These are phyloP conservation scores for Eimeria praecox DNA, from an alignment of 169 alveolate genomes.

Conservation along the genomic window DNA sequence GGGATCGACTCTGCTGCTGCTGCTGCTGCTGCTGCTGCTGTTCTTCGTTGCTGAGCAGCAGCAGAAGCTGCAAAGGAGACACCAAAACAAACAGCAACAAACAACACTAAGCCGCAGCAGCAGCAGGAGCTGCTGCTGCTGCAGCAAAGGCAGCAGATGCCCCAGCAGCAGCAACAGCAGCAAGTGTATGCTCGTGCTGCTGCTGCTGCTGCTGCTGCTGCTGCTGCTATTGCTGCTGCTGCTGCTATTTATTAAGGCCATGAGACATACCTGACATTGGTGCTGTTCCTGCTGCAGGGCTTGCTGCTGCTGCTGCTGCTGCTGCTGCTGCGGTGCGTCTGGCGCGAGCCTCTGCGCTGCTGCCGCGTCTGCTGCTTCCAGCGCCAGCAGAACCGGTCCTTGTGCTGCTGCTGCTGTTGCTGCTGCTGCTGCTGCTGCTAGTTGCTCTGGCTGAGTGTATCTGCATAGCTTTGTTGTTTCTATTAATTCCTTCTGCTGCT, in stretches of 20 bases:
- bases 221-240: no score
- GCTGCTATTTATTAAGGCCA: no score
- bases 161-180: no score
- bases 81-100: not conserved
- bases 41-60: conserved; percentile 26
- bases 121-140: not conserved
- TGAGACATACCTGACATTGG: not conserved
- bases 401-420: conserved; percentile 4
- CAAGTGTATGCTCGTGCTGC: not conserved
- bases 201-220: conserved; percentile 1
- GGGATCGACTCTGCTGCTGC: not conserved
- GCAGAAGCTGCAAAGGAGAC: not conserved
- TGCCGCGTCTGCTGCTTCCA: not conserved
- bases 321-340: not conserved
- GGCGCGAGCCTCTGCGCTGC: not conserved
- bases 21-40: conserved; percentile 14
- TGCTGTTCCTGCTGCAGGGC: not conserved
- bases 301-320: not conserved
- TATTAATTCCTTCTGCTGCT: not conserved
- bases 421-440: not conserved
- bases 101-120: not conserved
- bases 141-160: not conserved
- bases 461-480: not conserved
- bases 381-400: not conserved
- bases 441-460: not conserved